These are phyloP conservation scores for Aspergillus sclerotialis DNA, from an alignment of 2,329 filamentous ascomycete species.

Conservation along the genomic window DNA sequence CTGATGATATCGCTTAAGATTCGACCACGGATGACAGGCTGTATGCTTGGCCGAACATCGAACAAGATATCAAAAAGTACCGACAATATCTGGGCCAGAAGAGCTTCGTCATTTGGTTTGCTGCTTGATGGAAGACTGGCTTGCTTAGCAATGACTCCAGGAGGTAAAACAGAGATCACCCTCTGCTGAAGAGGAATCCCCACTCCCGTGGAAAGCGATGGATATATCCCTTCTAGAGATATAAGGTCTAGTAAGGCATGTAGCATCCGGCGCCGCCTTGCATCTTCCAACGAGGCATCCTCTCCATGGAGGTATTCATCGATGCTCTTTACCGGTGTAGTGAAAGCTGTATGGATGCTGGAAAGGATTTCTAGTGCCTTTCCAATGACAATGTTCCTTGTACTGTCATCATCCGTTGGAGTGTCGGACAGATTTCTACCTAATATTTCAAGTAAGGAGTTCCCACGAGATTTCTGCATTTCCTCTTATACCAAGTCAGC, in stretches of 20 bases:
- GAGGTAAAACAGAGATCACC: constrained; percentile 36
- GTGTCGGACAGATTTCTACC: constrained; percentile 7
- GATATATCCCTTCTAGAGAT: constrained; percentile 39
- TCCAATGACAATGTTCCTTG: constrained; percentile 23
- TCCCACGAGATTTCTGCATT: constrained; percentile 27
- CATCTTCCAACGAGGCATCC: constrained; percentile 32
- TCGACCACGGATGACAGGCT: constrained; percentile 31
- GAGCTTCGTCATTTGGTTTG: constrained; percentile 18
- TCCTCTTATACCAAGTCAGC: constrained; percentile 32
- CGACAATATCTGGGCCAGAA: constrained; percentile 25
- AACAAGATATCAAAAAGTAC: constrained; percentile 23
- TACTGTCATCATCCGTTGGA: constrained; percentile 9
- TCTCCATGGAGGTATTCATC: constrained; percentile 9
- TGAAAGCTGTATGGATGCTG: constrained; percentile 29
- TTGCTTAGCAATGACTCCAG: constrained; percentile 36
- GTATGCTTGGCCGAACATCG: constrained; percentile 28
- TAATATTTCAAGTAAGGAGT: constrained; percentile 30
- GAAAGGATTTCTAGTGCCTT: constrained; percentile 27
- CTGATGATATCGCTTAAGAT: constrained; percentile 37
- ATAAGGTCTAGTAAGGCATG: constrained; percentile 38
- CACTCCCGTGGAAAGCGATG: constrained; percentile 35
- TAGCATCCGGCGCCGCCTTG: constrained; percentile 32
- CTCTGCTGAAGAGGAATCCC: constrained; percentile 38
- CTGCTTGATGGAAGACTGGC: constrained; percentile 9
- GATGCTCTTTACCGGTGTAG: constrained; percentile 12